Conservation (phyloP, 1,284 basidiomycete genomes). For the Phellopilus nigrolimitatus region DNA sequence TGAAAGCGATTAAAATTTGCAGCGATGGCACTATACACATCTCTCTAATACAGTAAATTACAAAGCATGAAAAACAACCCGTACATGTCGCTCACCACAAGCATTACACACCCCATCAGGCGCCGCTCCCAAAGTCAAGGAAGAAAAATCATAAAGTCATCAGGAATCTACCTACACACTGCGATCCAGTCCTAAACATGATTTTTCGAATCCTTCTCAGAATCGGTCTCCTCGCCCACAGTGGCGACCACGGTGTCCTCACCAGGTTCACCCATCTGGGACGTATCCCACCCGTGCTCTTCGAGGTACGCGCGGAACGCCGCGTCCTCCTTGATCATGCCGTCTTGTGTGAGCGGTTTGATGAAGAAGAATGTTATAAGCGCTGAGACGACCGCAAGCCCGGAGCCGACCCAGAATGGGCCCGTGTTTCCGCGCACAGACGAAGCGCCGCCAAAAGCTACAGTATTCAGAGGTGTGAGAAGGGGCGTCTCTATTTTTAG, state of each 20-base stretch:
- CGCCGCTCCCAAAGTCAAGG: too few relatives aligned
- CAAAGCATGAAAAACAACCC: too few relatives aligned
- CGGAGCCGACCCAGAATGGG: slow-evolving; percentile 72
- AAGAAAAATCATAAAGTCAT: too few relatives aligned
- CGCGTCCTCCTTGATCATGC: slow-evolving; percentile 75
- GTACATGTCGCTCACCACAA: too few relatives aligned
- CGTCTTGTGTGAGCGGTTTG: slow-evolving; percentile 68
- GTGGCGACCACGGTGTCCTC: slow-evolving; percentile 20
- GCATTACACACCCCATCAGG: too few relatives aligned
- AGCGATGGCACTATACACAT: too few relatives aligned
- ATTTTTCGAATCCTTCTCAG: slow-evolving; percentile 7
- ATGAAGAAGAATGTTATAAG: slow-evolving; percentile 72
- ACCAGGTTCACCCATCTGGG: slow-evolving; percentile 52
- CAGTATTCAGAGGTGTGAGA: background rate
- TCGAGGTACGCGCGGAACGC: slow-evolving; percentile 81
- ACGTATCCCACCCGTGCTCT: slow-evolving; percentile 70
- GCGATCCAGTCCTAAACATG: background rate
- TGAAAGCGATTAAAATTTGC: too few relatives aligned
- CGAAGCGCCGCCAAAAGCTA: slow-evolving; percentile 56
- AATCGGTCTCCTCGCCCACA: slow-evolving; percentile 20
- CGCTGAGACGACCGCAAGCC: slow-evolving; percentile 76
- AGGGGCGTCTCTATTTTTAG: background rate
- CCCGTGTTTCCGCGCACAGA: slow-evolving; percentile 62
- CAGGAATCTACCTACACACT: background rate
- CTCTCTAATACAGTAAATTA: too few relatives aligned